These are phyloP conservation scores for Xylariaceae sp. DNA, from an alignment of 2,329 filamentous ascomycete species.

Conservation along the genomic window DNA sequence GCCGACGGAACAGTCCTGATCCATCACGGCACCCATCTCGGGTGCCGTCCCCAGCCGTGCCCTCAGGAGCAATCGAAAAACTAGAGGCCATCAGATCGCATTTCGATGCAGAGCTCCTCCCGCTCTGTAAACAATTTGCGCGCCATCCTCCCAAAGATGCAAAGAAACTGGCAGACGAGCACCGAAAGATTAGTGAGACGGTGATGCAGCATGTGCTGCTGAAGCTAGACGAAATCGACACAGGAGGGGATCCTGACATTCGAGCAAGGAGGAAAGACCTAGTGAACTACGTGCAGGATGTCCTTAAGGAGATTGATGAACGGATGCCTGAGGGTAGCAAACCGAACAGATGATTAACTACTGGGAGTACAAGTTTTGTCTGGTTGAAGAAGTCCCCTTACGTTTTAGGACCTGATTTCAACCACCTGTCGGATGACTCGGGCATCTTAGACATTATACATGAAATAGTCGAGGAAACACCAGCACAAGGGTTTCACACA, in stretches of 20 bases:
- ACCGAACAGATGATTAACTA: conserved; percentile 28
- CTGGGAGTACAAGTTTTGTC: too few species aligned
- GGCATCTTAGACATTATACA: conserved; percentile 7
- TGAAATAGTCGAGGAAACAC: neutral
- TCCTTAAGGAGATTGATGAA: conserved; percentile 69
- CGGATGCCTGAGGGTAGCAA: conserved; percentile 29
- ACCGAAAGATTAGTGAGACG: conserved; percentile 76
- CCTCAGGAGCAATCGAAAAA: conserved; percentile 60
- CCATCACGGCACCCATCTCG: conserved; percentile 47
- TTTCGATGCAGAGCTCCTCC: conserved; percentile 69
- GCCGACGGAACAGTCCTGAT: conserved; percentile 42
- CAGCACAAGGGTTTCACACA: neutral
- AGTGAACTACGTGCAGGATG: conserved; percentile 72
- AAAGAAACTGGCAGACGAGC: conserved; percentile 74
- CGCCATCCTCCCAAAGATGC: conserved; percentile 66
- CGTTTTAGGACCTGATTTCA: neutral
- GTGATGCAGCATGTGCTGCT: conserved; percentile 77
- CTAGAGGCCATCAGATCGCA: conserved; percentile 69
- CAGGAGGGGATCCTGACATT: conserved; percentile 70
- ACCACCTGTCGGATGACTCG: conserved; percentile 1
- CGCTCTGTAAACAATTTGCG: conserved; percentile 67
- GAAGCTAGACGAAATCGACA: conserved; percentile 79
- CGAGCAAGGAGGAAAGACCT: conserved; percentile 72
- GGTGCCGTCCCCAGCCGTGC: conserved; percentile 44
- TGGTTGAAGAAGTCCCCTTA: neutral